Conservation (phyloP, 1,284 basidiomycete genomes). For the Somion occarium region DNA sequence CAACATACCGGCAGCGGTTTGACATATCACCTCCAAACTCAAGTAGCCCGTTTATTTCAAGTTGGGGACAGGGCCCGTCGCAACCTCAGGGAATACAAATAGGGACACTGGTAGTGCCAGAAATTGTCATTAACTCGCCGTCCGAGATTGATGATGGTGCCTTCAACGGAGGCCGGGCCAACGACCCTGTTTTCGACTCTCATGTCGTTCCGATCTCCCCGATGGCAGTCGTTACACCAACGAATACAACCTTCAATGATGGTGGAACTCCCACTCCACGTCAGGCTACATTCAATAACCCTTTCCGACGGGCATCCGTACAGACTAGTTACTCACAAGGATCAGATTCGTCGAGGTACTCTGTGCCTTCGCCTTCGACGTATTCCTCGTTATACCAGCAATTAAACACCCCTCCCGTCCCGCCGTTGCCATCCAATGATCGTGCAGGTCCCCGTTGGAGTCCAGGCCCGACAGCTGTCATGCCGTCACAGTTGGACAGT, state of each 20-base stretch:
- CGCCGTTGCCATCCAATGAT: neutral
- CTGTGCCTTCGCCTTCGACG: neutral
- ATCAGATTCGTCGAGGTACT: neutral
- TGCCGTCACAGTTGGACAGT: too few relatives aligned
- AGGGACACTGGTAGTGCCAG: neutral
- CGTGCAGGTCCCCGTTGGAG: too few relatives aligned
- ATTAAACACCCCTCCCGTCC: neutral
- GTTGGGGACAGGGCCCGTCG: neutral
- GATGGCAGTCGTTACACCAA: neutral
- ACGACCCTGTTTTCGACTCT: neutral
- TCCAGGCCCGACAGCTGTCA: too few relatives aligned
- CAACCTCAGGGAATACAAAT: neutral
- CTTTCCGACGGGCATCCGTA: neutral
- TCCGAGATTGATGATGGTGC: neutral
- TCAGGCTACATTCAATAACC: neutral
- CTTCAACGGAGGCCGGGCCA: neutral
- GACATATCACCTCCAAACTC: neutral
- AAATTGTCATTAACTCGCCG: neutral
- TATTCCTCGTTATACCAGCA: neutral
- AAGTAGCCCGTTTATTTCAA: neutral
- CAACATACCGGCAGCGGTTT: neutral
- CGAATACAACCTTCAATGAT: neutral
- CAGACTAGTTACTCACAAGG: neutral
- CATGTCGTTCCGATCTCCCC: neutral
- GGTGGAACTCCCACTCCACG: neutral